Conservation (phyloP, 1,139 yeast genomes). For the Candida smagusa region DNA sequence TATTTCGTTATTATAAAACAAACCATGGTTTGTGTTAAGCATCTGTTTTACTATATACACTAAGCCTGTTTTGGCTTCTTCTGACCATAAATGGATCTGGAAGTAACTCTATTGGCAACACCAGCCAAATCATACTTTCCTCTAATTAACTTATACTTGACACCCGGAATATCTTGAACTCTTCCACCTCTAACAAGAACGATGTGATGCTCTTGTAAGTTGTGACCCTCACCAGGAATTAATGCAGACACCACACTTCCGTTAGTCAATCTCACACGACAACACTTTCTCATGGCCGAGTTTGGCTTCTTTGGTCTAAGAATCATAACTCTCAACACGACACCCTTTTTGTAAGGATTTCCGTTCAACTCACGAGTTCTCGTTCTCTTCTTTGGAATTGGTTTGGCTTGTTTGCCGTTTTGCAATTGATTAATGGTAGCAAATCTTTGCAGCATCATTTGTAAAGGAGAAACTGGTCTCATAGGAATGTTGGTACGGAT, state of each 20-base stretch:
- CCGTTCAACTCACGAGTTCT: slow-evolving; percentile 80
- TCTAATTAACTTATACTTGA: slow-evolving; percentile 88
- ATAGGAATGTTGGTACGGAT: slow-evolving; percentile 9
- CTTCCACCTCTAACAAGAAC: slow-evolving; percentile 96
- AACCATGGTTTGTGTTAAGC: too few species aligned
- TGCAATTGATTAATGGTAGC: slow-evolving; percentile 75
- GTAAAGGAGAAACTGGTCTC: slow-evolving; percentile 10
- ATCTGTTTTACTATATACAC: too few species aligned
- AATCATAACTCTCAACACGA: slow-evolving; percentile 90
- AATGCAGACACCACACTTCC: slow-evolving; percentile 90
- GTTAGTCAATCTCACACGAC: slow-evolving; percentile 88
- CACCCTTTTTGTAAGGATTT: slow-evolving; percentile 88
- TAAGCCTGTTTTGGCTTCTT: slow-evolving; percentile 63
- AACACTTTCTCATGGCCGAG: slow-evolving; percentile 96
- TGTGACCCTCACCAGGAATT: slow-evolving; percentile 98
- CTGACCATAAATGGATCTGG: slow-evolving; percentile 92
- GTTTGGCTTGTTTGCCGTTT: slow-evolving; percentile 60
- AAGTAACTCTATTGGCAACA: slow-evolving; percentile 86
- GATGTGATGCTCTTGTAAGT: slow-evolving; percentile 96
- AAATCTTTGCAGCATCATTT: slow-evolving; percentile 27
- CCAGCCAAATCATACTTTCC: slow-evolving; percentile 95
- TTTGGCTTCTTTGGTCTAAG: slow-evolving; percentile 97
- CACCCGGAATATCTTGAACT: slow-evolving; percentile 98
- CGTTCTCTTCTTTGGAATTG: slow-evolving; percentile 41
- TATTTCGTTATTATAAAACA: too few species aligned